Conservation (phyloP, 2,329 filamentous ascomycete species). For the Thelonectria rubi region DNA sequence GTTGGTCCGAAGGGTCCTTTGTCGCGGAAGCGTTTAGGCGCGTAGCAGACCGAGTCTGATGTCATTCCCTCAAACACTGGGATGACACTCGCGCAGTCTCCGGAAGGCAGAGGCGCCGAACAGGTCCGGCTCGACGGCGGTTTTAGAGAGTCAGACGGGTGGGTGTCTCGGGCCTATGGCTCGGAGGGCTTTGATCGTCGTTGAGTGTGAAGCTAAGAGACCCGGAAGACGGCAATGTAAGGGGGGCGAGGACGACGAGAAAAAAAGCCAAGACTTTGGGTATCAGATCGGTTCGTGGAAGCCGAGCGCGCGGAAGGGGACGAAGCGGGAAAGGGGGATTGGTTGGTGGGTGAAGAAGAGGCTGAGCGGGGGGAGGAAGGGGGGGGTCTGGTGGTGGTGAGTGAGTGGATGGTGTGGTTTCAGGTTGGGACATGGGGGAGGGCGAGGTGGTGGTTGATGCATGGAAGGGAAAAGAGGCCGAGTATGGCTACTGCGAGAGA, state of each 20-base stretch:
- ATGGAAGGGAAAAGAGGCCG: not conserved
- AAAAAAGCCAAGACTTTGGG: slow-evolving; percentile 20
- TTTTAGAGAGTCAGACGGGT: not conserved
- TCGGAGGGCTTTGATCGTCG: too few species aligned
- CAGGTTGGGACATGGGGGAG: slow-evolving; percentile 34
- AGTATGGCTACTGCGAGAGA: not conserved
- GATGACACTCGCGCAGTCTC: slow-evolving; percentile 1
- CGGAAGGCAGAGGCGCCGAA: not conserved
- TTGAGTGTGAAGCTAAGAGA: not conserved
- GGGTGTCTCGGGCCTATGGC: not conserved
- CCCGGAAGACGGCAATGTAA: slow-evolving; percentile 14
- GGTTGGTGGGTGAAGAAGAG: not conserved
- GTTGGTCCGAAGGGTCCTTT: not conserved
- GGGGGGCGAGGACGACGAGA: slow-evolving; percentile 1
- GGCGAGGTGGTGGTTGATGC: too few species aligned
- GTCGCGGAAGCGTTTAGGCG: not conserved
- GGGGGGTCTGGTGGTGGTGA: slow-evolving; percentile 2
- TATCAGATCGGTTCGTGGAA: slow-evolving; percentile 37
- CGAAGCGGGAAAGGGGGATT: not conserved
- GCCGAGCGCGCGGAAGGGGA: slow-evolving; percentile 26
- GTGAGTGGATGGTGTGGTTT: slow-evolving; percentile 26
- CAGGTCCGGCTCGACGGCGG: not conserved
- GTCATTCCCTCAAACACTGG: not conserved
- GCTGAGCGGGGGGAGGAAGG: not conserved
- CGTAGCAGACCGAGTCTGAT: not conserved